A percentile compares a stretch with the other conserved stretches of the same genome.
These are phyloP conservation scores for Karstenula rhodostoma DNA, from an alignment of 2,329 filamentous ascomycete genomes.

Conservation along the genomic window DNA sequence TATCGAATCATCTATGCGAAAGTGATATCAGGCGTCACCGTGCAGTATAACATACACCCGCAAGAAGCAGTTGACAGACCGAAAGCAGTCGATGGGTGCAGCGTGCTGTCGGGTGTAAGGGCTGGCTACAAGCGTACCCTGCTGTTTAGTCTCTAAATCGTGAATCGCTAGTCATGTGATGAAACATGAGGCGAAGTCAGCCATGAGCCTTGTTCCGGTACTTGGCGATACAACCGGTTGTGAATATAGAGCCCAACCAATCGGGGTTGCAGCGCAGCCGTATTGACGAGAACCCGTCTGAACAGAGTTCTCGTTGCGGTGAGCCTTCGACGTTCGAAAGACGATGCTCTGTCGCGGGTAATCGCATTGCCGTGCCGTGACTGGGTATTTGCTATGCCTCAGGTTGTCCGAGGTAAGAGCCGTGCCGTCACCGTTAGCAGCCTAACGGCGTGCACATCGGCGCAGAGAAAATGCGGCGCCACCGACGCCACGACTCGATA, in stretches of 20 bases:
- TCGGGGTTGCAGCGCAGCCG: background rate
- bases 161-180: background rate
- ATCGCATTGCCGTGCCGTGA: no score
- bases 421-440: background rate
- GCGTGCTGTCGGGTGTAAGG: background rate
- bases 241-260: background rate
- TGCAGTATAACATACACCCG: constrained; percentile 12
- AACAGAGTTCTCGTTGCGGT: background rate
- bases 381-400: background rate
- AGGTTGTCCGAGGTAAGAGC: background rate
- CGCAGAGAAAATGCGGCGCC: background rate
- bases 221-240: background rate
- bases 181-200: background rate
- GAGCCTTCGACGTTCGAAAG: background rate
- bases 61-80: constrained; percentile 10
- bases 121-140: background rate
- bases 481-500: background rate
- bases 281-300: background rate
- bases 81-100: constrained; percentile 17
- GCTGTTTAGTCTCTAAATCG: background rate
- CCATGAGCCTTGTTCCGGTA: background rate
- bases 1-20: background rate
- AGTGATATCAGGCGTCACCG: background rate
- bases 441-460: constrained; percentile 1
- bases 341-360: background rate